Base-by-base conservation (phyloP, 2,329 filamentous ascomycete genomes). In the Bipolaris bicolor region DNA sequence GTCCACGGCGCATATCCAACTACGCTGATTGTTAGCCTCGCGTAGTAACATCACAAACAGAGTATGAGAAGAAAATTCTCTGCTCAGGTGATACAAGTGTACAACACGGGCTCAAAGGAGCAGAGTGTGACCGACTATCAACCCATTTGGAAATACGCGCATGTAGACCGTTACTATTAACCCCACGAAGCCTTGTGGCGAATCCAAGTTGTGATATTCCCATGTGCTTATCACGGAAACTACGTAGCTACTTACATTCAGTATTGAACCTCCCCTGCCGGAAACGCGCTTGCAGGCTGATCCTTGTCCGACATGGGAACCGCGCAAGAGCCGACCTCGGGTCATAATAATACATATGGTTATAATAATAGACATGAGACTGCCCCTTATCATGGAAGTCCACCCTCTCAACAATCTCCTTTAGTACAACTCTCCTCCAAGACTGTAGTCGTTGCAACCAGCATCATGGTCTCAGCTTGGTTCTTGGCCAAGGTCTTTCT, bases 381-480 rank as follows among this genome's bases (percentile, higher is more conserved):
- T 15, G 39, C 41, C n/a, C 22, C 40, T 15, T 11, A 29, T 37
- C 26, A 1, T 15, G 16, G 9, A n/a, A 20, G 11, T 29, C 9
- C 16, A 47, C 5, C 5, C 10, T 10, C 26, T 34, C 24, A 37
- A 34, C 15, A 16, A 6, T 3, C 20, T 15, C 20, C 24, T 11
- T 34, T 7, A 2, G 2, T 11, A 15, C 22, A n/a, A 1, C 34
- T 44, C 6, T 45, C 34, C 39, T 52, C 22, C 11, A 33, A 9
- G 24, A n/a, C 36, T 5, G 26, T 49, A 33, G 15, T 49, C 16
- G 13, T 48, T 41, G 36, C 52, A 2, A 50, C 64, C 50, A 54
- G 48, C 43, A 61, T 61, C 33, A 69, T 69, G 64, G 66, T 67
- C 20, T 66, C 65, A 5, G 52, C 62, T 43, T 60, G 61, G 52